Evolutionary conservation across 306 rosid genomes (phyloP).

Genomic region (Corylus heterophylla): DNA sequence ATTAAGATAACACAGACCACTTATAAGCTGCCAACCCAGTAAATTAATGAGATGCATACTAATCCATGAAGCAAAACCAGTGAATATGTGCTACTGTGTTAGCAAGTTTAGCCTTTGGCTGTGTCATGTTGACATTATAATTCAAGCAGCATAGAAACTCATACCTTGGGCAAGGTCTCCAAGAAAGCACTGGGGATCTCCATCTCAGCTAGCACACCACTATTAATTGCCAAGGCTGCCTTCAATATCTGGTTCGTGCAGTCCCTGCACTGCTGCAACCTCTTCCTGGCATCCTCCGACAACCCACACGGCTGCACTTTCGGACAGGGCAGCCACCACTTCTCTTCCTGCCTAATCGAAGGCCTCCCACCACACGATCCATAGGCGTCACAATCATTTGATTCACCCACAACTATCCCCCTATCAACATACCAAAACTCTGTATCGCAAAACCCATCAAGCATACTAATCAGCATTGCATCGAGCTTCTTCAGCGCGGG

Average conservation of each 20-base stretch:
- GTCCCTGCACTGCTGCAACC: constrained; percentile 91
- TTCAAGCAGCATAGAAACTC: constrained; percentile 2
- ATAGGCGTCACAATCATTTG: constrained; percentile 56
- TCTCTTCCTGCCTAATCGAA: constrained; percentile 91
- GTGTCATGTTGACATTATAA: constrained; percentile 7
- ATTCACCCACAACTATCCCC: constrained; percentile 60
- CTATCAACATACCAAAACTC: constrained; percentile 81
- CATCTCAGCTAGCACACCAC: constrained; percentile 86
- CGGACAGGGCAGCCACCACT: constrained; percentile 98
- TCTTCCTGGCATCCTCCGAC: constrained; percentile 69
- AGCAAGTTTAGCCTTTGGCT: background rate
- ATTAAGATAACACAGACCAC: background rate
- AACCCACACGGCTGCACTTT: constrained; percentile 78
- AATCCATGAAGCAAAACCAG: background rate
- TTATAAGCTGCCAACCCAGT: background rate
- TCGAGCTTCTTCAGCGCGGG: constrained; percentile 92
- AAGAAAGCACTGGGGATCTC: constrained; percentile 72
- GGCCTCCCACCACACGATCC: constrained; percentile 56
- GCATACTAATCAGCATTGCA: constrained; percentile 75
- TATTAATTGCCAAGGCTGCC: constrained; percentile 92
- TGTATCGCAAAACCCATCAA: constrained; percentile 75
- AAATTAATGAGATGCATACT: background rate
- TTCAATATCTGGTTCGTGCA: constrained; percentile 84
- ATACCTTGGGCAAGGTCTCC: constrained; percentile 83
- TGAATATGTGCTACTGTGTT: background rate